phyloP scores from a whole-genome alignment of 805 yeast genomes.

The Ascoidea tarda region DNA sequence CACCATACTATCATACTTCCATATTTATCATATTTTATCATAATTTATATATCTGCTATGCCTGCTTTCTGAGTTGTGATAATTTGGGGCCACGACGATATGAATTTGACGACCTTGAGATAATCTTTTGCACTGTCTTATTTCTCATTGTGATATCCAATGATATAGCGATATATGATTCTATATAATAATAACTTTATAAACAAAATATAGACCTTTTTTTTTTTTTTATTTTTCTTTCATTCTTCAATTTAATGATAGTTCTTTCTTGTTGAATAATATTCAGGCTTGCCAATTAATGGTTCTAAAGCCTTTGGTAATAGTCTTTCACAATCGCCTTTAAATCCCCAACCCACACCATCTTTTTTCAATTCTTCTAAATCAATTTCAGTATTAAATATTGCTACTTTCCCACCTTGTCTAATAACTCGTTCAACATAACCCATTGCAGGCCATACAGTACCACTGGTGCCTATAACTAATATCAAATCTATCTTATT shows the following conservation, averaged over 20 bases:
- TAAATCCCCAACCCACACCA: constrained; percentile 47
- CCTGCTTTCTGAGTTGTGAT: too few species aligned
- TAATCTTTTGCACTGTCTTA: too few species aligned
- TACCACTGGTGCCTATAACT: constrained; percentile 77
- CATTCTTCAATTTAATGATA: too few species aligned
- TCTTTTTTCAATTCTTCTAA: constrained; percentile 26
- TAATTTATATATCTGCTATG: neutral
- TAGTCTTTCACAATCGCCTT: constrained; percentile 67
- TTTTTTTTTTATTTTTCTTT: too few species aligned
- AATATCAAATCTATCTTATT: constrained; percentile 54
- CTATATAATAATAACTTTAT: too few species aligned
- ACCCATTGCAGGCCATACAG: constrained; percentile 87
- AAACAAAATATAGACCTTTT: too few species aligned
- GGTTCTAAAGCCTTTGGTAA: constrained; percentile 58
- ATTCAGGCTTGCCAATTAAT: constrained; percentile 17
- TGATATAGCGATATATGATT: too few species aligned
- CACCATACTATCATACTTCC: neutral
- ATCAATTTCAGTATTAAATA: constrained; percentile 59
- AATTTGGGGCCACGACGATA: too few species aligned
- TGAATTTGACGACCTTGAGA: too few species aligned
- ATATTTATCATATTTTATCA: neutral
- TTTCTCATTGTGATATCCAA: too few species aligned
- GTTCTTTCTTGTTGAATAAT: neutral
- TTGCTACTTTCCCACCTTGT: constrained; percentile 72
- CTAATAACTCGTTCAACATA: constrained; percentile 64